Conservation (phyloP, 352 stramenopile species). For the Phytophthora fragariae region DNA sequence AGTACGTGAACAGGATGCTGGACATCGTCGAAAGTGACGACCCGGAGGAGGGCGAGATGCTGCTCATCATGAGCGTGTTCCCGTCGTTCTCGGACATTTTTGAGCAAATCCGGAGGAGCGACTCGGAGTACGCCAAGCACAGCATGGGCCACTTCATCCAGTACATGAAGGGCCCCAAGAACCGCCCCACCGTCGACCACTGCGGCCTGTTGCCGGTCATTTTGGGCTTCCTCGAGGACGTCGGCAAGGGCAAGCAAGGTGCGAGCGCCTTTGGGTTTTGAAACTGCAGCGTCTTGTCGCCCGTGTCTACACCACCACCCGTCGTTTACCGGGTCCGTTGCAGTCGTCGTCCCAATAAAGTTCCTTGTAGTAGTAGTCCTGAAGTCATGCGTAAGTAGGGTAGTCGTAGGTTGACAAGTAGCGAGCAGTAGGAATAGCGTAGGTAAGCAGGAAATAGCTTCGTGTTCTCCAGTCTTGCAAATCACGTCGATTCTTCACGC, state of each 20-base stretch:
- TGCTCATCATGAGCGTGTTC: conserved; percentile 87
- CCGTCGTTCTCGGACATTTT: conserved; percentile 91
- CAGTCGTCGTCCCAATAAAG: conserved; percentile 31
- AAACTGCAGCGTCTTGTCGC: conserved; percentile 42
- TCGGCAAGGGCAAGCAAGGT: conserved; percentile 63
- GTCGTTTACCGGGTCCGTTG: conserved; percentile 32
- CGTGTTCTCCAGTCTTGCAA: conserved; percentile 13
- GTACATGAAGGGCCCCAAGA: conserved; percentile 87
- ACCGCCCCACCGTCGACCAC: conserved; percentile 76
- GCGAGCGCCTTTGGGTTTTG: conserved; percentile 83
- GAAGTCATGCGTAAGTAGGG: conserved; percentile 34
- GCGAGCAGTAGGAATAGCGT: conserved; percentile 35
- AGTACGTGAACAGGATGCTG: conserved; percentile 89
- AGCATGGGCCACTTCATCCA: conserved; percentile 88
- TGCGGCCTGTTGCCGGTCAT: conserved; percentile 80
- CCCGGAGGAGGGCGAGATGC: conserved; percentile 80
- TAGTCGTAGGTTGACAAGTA: conserved; percentile 39
- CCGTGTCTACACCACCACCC: conserved; percentile 28
- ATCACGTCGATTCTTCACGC: conserved; percentile 21
- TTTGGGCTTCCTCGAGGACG: conserved; percentile 78
- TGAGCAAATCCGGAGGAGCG: conserved; percentile 78
- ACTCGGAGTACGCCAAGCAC: conserved; percentile 85
- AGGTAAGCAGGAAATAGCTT: conserved; percentile 22
- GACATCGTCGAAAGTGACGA: conserved; percentile 84
- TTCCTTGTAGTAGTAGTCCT: conserved; percentile 38